Base-by-base conservation (phyloP, 1,139 yeast species). In the Arxiozyma heterogenica region DNA sequence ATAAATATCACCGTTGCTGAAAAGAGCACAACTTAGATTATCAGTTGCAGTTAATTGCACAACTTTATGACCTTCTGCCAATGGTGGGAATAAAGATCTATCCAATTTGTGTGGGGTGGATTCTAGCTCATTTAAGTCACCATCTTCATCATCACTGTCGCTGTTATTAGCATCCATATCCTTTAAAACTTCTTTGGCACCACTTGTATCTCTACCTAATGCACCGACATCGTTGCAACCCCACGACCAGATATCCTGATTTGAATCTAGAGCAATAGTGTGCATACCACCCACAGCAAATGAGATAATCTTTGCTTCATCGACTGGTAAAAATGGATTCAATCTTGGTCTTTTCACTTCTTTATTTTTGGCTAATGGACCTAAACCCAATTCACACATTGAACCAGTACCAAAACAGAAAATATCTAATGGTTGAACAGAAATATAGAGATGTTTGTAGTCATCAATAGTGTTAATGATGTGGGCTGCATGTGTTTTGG, bases 261-360 rank as follows among this genome's bases (percentile, higher is more conserved):
- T 73, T 42, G 80, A 71, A 66, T 90, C 97, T 53, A 93, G 72
- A 0, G 94, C 97, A 47, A 94, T 70, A 0, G 86, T 81, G 66
- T 93, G 99, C 84, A 94, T 93, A 51, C 98, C 99, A 47, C 99
- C 98, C 25, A 82, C 96, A 1, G 95, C 90, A 64, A 93, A 75
- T 61, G 88, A 93, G 21, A 89, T 94, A 51, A 91, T 81, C 1
- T 84, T 85, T 11, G 79, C 78, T 6, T 75, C 76, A 42, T 84
- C 87, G 49, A 73, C 71, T 2, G 81, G 75, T 58, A 93, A 75
- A 57, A 75, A 81, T 1, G 96, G 91, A 62, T 91, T 93, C 65
- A 91, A 74, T 61, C 98, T 80, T 17, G 99, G 99, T 64, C 99
- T 81, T 67, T 91, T 93, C 22, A 93, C 97, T 68, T 91, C 96